Conservation (phyloP, 2,329 filamentous ascomycete species). For the Aspergillus caelatus region DNA sequence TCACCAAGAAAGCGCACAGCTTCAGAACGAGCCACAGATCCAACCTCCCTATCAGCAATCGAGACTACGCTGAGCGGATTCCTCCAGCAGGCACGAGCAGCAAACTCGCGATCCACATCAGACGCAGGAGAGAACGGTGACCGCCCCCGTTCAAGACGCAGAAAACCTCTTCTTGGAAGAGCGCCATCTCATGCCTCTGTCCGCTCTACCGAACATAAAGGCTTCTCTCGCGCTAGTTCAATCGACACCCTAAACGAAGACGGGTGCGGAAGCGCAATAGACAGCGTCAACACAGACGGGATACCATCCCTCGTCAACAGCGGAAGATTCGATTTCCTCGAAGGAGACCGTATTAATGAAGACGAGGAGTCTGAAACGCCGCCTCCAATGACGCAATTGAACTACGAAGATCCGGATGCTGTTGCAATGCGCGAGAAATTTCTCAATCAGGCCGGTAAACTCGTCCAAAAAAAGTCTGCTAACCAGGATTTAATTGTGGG, state of each 20-base stretch:
- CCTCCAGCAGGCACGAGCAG: conserved; percentile 42
- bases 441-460: conserved; percentile 48
- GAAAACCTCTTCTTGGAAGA: conserved; percentile 46
- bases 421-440: conserved; percentile 60
- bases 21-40: conserved; percentile 14
- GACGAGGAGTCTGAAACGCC: conserved; percentile 40
- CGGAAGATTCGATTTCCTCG: conserved; percentile 35
- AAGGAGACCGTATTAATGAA: conserved; percentile 23
- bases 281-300: conserved; percentile 31
- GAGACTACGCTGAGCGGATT: conserved; percentile 45
- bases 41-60: conserved; percentile 31
- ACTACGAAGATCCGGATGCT: conserved; percentile 55
- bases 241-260: conserved; percentile 53
- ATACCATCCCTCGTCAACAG: conserved; percentile 36
- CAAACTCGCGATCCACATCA: conserved; percentile 31
- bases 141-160: conserved; percentile 24
- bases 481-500: conserved; percentile 27
- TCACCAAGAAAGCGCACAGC: conserved; percentile 22
- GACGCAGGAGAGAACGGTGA: conserved; percentile 25
- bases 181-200: conserved; percentile 44
- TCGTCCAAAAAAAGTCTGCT: conserved; percentile 38
- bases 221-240: conserved; percentile 50
- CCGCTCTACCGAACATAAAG: conserved; percentile 25
- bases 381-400: conserved; percentile 50
- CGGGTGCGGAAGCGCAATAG: conserved; percentile 40